A percentile compares a stretch with the other conserved stretches of the same genome.
phyloP scores from a whole-genome alignment of 257 asterid species.

The Ocimum tenuiflorum region DNA sequence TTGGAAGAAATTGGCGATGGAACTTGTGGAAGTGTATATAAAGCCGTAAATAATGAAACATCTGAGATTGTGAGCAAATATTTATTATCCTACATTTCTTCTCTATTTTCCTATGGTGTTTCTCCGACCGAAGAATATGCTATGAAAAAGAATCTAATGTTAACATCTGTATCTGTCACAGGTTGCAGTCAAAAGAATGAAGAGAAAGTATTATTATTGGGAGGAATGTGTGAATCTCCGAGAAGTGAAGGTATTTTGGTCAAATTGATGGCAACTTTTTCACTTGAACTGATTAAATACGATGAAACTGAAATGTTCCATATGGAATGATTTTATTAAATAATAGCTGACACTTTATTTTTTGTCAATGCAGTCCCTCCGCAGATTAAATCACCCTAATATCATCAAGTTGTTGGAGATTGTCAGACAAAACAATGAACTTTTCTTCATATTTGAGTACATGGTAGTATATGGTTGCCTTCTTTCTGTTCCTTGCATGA shows the following conservation, averaged over 20 bases:
- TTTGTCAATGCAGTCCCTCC: constrained; percentile 62
- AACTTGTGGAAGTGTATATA: constrained; percentile 81
- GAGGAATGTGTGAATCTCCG: constrained; percentile 78
- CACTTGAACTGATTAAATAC: constrained; percentile 12
- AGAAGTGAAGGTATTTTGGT: constrained; percentile 69
- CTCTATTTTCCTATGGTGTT: constrained; percentile 7
- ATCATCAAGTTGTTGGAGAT: constrained; percentile 89
- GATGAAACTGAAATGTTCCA: constrained; percentile 4
- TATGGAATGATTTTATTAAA: neutral
- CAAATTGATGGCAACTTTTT: neutral
- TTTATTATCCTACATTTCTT: neutral
- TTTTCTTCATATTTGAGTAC: constrained; percentile 88
- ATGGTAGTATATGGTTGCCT: constrained; percentile 48
- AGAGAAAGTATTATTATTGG: constrained; percentile 82
- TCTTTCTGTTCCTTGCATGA: neutral
- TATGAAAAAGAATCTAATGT: neutral
- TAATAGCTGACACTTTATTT: constrained; percentile 8
- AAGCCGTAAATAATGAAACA: constrained; percentile 70
- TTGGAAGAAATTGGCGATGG: constrained; percentile 92
- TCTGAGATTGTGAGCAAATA: constrained; percentile 64
- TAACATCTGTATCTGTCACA: constrained; percentile 28
- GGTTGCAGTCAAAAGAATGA: constrained; percentile 97
- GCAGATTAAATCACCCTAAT: constrained; percentile 71
- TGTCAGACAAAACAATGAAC: constrained; percentile 84
- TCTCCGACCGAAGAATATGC: neutral